Conservation (phyloP, 805 yeast genomes). For the Starmerella sirachaensis region DNA sequence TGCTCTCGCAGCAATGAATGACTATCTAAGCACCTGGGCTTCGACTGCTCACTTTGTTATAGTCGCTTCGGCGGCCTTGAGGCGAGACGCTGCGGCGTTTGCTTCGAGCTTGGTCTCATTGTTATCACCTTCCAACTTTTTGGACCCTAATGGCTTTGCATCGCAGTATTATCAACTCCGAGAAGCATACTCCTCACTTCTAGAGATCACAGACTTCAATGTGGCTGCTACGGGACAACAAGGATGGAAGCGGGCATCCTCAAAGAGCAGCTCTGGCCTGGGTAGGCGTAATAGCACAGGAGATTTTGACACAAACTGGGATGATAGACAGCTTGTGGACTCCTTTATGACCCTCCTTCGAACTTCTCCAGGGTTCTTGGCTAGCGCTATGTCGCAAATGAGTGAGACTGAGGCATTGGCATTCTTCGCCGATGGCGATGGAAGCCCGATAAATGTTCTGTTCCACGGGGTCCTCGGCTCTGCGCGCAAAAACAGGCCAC, state of each 20-base stretch:
- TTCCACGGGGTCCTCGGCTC: constrained; percentile 26
- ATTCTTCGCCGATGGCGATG: constrained; percentile 21
- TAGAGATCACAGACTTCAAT: constrained; percentile 6
- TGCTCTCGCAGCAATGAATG: constrained; percentile 11
- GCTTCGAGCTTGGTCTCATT: constrained; percentile 3
- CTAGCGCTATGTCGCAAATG: constrained; percentile 24
- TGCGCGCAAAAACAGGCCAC: constrained; percentile 20
- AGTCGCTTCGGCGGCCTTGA: constrained; percentile 15
- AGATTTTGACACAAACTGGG: constrained; percentile 20
- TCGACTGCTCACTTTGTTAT: constrained; percentile 16
- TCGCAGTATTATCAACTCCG: constrained; percentile 19
- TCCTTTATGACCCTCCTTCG: constrained; percentile 27
- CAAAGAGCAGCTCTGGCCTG: constrained; percentile 1
- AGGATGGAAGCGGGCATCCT: constrained; percentile 14
- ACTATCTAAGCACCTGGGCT: constrained; percentile 17
- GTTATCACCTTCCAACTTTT: neutral
- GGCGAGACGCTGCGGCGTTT: constrained; percentile 18
- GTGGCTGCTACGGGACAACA: constrained; percentile 8
- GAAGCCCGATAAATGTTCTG: constrained; percentile 25
- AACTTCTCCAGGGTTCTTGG: constrained; percentile 28
- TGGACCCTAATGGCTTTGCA: constrained; percentile 17
- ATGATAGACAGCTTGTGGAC: constrained; percentile 25
- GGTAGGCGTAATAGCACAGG: neutral
- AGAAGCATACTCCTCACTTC: constrained; percentile 18
- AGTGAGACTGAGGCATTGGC: constrained; percentile 15